Conservation (phyloP, 192 early-diverging fungal genomes). For the Geranomyces michiganensis region DNA sequence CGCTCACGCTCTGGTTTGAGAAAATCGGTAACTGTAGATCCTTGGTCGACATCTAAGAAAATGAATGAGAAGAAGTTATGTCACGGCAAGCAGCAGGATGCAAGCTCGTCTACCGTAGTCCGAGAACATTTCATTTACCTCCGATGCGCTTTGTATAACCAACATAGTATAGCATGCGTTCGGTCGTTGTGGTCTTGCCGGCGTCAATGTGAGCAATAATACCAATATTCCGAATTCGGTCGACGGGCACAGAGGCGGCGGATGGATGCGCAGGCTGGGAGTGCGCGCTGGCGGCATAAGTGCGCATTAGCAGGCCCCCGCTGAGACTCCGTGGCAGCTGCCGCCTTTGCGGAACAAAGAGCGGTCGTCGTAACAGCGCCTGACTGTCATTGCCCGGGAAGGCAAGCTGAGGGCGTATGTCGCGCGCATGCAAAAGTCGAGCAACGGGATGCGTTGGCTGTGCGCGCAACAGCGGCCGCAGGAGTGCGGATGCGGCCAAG, state of each 20-base stretch:
- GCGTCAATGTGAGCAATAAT: conserved; percentile 98
- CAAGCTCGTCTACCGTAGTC: not conserved
- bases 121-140: conserved; percentile 42
- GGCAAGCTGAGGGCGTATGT: no score
- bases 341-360: no score
- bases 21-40: conserved; percentile 95
- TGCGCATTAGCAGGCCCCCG: no score
- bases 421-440: no score
- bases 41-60: conserved; percentile 78
- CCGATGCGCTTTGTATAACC: conserved; percentile 88
- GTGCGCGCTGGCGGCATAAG: no score
- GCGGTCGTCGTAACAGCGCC: no score
- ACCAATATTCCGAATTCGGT: conserved; percentile 79
- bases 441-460: no score
- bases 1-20: conserved; percentile 85
- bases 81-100: not conserved
- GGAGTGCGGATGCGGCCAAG: no score
- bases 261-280: no score
- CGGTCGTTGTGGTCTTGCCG: conserved; percentile 93
- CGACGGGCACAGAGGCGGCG: not conserved
- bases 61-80: not conserved
- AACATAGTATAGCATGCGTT: conserved; percentile 95
- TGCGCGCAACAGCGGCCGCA: no score
- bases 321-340: no score
- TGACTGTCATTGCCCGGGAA: no score